Evolutionary conservation across 1,139 yeast species (phyloP).

Genomic region (Geotrichum australiense): DNA sequence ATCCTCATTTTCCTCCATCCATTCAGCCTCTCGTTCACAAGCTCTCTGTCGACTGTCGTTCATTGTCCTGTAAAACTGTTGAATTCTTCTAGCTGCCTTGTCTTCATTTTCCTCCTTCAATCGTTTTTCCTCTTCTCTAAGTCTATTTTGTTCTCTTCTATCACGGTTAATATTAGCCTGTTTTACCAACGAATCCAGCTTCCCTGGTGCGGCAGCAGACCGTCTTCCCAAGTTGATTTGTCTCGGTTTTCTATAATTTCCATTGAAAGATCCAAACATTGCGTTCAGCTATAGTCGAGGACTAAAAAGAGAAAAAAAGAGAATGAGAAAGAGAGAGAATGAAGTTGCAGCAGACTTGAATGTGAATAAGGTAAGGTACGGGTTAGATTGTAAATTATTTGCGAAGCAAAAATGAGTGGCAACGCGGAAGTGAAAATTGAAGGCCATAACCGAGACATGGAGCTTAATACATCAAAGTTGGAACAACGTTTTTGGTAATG

Average conservation of each 20-base stretch:
- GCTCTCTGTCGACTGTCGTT: not conserved
- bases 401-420: no score
- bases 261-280: conserved; percentile 32
- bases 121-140: conserved; percentile 7
- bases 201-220: conserved; percentile 24
- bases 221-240: conserved; percentile 53
- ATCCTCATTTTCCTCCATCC: conserved; percentile 3
- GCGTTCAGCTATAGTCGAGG: not conserved
- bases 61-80: conserved; percentile 28
- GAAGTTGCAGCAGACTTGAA: no score
- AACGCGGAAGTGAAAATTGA: no score
- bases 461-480: no score
- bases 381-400: no score
- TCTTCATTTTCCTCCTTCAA: conserved; percentile 48
- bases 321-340: not conserved
- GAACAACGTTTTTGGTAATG: no score
- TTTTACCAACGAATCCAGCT: conserved; percentile 43
- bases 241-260: conserved; percentile 38
- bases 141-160: conserved; percentile 36
- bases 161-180: conserved; percentile 61
- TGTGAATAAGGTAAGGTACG: no score
- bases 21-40: conserved; percentile 14
- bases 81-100: conserved; percentile 47
- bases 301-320: not conserved
- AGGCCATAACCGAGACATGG: no score